Conservation (phyloP, 1,139 yeast species). For the Suhomyces panamericanus region DNA sequence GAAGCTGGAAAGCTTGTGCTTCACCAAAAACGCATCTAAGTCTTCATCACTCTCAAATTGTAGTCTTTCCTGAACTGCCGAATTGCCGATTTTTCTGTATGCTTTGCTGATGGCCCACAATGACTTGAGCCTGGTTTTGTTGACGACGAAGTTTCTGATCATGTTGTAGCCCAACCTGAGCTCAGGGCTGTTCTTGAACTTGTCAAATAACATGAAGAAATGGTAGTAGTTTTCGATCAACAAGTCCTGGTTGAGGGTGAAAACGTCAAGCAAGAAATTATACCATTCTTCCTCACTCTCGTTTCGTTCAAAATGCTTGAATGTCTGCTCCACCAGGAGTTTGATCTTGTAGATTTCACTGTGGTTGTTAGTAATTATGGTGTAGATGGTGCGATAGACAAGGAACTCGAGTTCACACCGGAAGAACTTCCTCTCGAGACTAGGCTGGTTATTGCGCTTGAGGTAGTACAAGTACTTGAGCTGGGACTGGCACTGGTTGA, state of each 20-base stretch:
- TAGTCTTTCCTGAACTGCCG: constrained; percentile 48
- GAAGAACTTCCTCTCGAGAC: constrained; percentile 15
- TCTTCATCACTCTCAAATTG: constrained; percentile 38
- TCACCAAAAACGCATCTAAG: constrained; percentile 38
- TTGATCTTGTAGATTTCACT: constrained; percentile 46
- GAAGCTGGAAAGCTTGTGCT: constrained; percentile 40
- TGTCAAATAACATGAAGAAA: constrained; percentile 39
- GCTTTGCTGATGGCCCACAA: constrained; percentile 59
- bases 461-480: constrained; percentile 58
- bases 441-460: constrained; percentile 12
- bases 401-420: constrained; percentile 58
- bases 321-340: constrained; percentile 18
- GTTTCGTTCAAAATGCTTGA: constrained; percentile 7
- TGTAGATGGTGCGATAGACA: constrained; percentile 74
- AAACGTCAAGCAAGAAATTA: constrained; percentile 12
- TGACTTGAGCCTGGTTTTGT: constrained; percentile 60
- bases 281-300: constrained; percentile 14
- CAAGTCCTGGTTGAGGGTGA: constrained; percentile 13
- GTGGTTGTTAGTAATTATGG: constrained; percentile 72
- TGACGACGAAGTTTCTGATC: constrained; percentile 44
- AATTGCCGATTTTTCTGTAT: constrained; percentile 55
- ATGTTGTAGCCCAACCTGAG: constrained; percentile 29
- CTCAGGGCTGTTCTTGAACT: constrained; percentile 18
- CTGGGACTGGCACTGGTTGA: constrained; percentile 91
- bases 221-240: constrained; percentile 51